Evolutionary conservation across 164 flowering plant genomes (phyloP), one percentile per base, ranked within the genome.

Genomic region (Kingdonia uniflora): DNA sequence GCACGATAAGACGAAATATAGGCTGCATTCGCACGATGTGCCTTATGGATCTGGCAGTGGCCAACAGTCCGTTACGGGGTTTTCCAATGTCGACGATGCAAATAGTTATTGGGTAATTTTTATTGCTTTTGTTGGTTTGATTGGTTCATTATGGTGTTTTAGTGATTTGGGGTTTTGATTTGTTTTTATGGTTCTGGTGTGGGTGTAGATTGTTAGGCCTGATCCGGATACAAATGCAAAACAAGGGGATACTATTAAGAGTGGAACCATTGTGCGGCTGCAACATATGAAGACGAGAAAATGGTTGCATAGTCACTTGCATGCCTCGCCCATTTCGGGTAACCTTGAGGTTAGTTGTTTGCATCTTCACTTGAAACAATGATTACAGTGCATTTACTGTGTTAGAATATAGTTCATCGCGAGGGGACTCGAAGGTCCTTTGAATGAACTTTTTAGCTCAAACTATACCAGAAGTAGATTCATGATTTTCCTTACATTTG

Each of bases 21-120:
- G 96, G 59, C 68, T 94, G 60, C 99, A 89, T 69, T 94, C 99
- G 0, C 99, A 94, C 41, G 99, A 94, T 43, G 96, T 94, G 49
- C 99, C 99, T 0, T 94, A 94, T 58, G 99, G 99, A 16, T 89
- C 99, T 13, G 99, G 99, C 21, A 94, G 99, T 55, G 99, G 99
- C 20, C 99, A 94, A 69, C 99, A 94, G 54, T 89, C 97, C 0
- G 97, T 94, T 22, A 94, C 99, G 55, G 87, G 95, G 24, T 94
- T 89, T 51, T 82, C 99, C 0, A 70, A 65, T 45, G 99, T 86
- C 49, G 96, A 94, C 70, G 99, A 94, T 72, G 42, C 97, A 29
- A 94, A 89, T 63, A 94, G 99, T 71, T 94, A 94, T 53, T 94
- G 99, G 99, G 99, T 94, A 17, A 47, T 54, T 8, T 21, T 8